Conservation (phyloP, 2,329 filamentous ascomycete species). For the Verticillium nonalfalfae region DNA sequence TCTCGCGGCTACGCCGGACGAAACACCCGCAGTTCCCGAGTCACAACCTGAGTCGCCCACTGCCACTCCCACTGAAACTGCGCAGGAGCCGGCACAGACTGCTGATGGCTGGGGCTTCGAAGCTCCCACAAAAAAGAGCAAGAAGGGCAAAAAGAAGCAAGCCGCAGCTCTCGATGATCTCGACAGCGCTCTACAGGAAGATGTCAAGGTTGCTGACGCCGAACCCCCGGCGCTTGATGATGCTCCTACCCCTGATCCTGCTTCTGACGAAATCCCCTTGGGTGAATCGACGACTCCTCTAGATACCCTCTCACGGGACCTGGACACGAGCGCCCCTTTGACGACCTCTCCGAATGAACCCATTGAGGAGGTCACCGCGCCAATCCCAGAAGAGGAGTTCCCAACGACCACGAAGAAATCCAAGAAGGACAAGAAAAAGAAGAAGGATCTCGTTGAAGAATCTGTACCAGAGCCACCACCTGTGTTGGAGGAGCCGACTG, state of each 20-base stretch:
- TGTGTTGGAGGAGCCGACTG: background rate
- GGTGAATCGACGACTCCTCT: background rate
- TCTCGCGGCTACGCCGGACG: background rate
- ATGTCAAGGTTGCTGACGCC: background rate
- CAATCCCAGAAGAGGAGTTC: conserved; percentile 13
- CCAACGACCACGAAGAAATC: conserved; percentile 17
- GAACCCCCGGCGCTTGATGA: background rate
- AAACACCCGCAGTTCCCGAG: background rate
- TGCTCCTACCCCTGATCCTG: background rate
- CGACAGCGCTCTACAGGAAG: background rate
- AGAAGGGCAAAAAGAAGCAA: conserved; percentile 25
- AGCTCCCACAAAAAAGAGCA: conserved; percentile 18
- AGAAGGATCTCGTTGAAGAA: conserved; percentile 6
- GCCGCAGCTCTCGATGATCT: conserved; percentile 4
- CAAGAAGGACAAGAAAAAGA: conserved; percentile 26
- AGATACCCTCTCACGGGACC: background rate
- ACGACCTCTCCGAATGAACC: background rate
- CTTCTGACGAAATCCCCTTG: background rate
- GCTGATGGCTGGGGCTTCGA: conserved; percentile 3
- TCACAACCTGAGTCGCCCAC: background rate
- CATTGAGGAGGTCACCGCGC: conserved; percentile 10
- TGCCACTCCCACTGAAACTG: background rate
- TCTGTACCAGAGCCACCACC: background rate
- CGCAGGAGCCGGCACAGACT: background rate
- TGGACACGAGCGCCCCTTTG: background rate